phyloP scores from a whole-genome alignment of 192 early-diverging fungal species.

The Backusella liffmaniae region DNA sequence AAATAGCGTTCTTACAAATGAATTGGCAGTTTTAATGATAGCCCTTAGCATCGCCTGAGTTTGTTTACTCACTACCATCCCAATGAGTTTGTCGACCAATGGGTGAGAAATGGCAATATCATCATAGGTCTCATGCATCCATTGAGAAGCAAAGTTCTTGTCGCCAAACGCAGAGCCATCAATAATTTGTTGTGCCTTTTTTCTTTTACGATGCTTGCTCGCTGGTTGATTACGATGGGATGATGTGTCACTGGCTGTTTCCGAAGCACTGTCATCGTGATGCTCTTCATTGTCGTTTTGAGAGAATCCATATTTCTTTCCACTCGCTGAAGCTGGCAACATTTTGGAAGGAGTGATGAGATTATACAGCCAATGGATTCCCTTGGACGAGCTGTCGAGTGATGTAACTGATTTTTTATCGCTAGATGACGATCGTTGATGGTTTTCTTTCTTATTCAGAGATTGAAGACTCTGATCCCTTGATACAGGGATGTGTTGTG shows the following conservation, averaged over 20 bases:
- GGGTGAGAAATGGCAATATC: constrained; percentile 33
- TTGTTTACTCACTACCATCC: constrained; percentile 41
- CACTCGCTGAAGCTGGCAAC: background rate
- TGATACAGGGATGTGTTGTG: background rate
- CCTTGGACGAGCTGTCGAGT: background rate
- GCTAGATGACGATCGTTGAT: background rate
- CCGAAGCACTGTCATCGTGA: background rate
- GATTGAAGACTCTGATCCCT: background rate
- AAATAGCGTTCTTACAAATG: constrained; percentile 20
- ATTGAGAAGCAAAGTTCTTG: constrained; percentile 30
- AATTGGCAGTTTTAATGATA: constrained; percentile 42
- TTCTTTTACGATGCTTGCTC: constrained; percentile 17
- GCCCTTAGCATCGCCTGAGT: constrained; percentile 45
- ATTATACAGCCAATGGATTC: background rate
- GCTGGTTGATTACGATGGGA: background rate
- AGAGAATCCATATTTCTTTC: constrained; percentile 8
- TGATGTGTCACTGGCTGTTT: background rate
- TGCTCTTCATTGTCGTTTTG: constrained; percentile 4
- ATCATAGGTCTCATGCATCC: constrained; percentile 37
- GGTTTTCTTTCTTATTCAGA: background rate
- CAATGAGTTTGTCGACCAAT: constrained; percentile 27
- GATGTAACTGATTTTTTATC: background rate
- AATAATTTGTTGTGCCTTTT: constrained; percentile 33
- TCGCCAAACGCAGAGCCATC: constrained; percentile 41
- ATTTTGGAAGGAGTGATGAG: background rate